phyloP scores from a whole-genome alignment of 306 rosid species.

The Inga oerstediana region DNA sequence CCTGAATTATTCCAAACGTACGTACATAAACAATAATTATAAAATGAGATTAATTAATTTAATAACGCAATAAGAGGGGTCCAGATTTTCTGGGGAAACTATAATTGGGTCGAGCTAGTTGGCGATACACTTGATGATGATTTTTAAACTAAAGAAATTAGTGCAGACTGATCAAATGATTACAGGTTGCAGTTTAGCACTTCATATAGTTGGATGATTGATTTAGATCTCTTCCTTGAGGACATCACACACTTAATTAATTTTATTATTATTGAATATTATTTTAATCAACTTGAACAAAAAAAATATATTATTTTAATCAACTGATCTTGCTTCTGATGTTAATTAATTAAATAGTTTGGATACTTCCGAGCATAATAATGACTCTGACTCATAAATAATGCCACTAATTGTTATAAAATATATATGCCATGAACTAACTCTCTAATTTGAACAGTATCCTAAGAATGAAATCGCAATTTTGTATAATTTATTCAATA shows the following conservation, averaged over 20 bases:
- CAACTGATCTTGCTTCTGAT: neutral
- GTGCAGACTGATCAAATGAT: neutral
- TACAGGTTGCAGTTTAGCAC: slow-evolving; percentile 8
- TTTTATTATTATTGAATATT: neutral
- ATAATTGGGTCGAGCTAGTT: neutral
- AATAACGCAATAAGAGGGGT: neutral
- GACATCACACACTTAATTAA: neutral
- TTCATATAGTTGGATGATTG: no score
- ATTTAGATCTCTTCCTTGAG: neutral
- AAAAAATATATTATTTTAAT: neutral
- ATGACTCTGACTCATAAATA: neutral
- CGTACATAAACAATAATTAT: neutral
- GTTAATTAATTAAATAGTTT: neutral
- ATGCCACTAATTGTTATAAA: neutral
- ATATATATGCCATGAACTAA: no score
- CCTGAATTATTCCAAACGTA: neutral
- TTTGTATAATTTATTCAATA: no score
- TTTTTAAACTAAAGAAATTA: neutral
- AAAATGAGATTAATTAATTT: neutral
- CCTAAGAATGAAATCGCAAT: no score
- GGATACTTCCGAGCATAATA: neutral
- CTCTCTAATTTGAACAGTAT: no score
- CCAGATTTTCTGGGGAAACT: slow-evolving; percentile 5
- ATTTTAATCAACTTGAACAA: neutral
- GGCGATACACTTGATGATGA: slow-evolving; percentile 12